A percentile compares a stretch with the other conserved stretches of the same genome.
phyloP scores from a whole-genome alignment of 2,329 filamentous ascomycete species.

The Hymenoscyphus salicellus region DNA sequence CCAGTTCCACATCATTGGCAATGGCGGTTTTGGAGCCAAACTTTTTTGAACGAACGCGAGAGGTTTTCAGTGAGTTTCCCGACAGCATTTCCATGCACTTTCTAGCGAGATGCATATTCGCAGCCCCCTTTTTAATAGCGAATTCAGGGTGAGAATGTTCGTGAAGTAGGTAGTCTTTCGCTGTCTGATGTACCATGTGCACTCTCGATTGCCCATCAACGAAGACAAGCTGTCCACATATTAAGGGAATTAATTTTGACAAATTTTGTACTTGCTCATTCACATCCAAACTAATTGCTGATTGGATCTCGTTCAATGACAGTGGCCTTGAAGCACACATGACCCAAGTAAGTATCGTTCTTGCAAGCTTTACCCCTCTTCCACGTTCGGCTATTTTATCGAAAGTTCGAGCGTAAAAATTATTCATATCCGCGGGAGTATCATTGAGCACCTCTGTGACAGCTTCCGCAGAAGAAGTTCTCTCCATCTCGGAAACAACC shows the following conservation, averaged over 20 bases:
- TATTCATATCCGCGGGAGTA: background rate
- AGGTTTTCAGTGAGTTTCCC: background rate
- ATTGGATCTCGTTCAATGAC: constrained; percentile 28
- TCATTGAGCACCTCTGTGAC: background rate
- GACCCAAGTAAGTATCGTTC: constrained; percentile 6
- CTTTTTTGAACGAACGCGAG: background rate
- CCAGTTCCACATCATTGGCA: background rate
- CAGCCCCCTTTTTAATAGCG: constrained; percentile 17
- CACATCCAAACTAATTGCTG: constrained; percentile 34
- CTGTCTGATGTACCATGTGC: constrained; percentile 33
- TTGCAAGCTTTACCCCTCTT: constrained; percentile 3
- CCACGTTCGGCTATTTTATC: background rate
- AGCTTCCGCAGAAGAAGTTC: background rate
- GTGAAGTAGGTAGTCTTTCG: constrained; percentile 32
- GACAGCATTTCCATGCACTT: background rate
- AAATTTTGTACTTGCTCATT: constrained; percentile 26
- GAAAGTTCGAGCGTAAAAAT: background rate
- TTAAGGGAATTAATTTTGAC: constrained; percentile 26
- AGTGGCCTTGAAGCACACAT: constrained; percentile 27
- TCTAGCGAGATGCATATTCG: background rate
- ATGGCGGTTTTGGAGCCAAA: background rate
- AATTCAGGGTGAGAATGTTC: constrained; percentile 27
- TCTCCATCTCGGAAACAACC: background rate
- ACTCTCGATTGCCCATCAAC: constrained; percentile 26
- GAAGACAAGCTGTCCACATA: constrained; percentile 35